Conservation (phyloP, 257 asterid species). For the Buddleja alternifolia region DNA sequence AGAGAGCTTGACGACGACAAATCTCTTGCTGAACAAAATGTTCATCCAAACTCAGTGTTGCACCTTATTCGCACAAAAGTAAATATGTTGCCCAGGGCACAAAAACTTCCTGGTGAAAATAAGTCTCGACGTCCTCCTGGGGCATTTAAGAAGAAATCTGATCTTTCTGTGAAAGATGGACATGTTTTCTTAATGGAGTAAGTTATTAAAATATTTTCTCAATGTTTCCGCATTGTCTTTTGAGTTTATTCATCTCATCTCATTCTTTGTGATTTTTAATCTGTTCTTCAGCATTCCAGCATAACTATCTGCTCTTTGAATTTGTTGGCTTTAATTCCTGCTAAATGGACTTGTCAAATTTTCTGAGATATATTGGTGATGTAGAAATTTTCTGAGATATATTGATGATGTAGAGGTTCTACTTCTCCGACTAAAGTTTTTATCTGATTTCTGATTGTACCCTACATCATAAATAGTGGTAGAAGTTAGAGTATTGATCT, state of each 20-base stretch:
- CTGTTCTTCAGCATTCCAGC: background rate
- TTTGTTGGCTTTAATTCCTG: background rate
- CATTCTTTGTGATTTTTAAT: too few species aligned
- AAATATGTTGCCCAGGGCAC: conserved; percentile 87
- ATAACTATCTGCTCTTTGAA: background rate
- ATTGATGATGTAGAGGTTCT: too few species aligned
- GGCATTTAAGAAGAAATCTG: conserved; percentile 97
- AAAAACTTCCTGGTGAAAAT: conserved; percentile 95
- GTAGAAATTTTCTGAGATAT: too few species aligned
- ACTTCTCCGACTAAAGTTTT: background rate
- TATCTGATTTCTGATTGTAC: background rate
- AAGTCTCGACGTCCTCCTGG: conserved; percentile 99
- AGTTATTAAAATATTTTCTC: conserved; percentile 38
- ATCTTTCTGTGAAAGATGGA: conserved; percentile 97
- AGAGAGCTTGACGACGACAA: conserved; percentile 87
- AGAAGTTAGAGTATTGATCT: too few species aligned
- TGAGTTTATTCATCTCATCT: conserved; percentile 15
- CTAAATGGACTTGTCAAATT: background rate
- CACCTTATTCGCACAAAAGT: conserved; percentile 95
- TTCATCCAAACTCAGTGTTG: conserved; percentile 82
- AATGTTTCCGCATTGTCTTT: conserved; percentile 20
- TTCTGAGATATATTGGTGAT: background rate
- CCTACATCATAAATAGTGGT: background rate
- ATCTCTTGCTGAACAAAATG: conserved; percentile 80
- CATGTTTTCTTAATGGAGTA: conserved; percentile 98